A percentile compares a stretch with the other conserved stretches of the same genome.
Evolutionary conservation across 345 rosid species (phyloP).

Genomic region (Lepidium aucheri): DNA sequence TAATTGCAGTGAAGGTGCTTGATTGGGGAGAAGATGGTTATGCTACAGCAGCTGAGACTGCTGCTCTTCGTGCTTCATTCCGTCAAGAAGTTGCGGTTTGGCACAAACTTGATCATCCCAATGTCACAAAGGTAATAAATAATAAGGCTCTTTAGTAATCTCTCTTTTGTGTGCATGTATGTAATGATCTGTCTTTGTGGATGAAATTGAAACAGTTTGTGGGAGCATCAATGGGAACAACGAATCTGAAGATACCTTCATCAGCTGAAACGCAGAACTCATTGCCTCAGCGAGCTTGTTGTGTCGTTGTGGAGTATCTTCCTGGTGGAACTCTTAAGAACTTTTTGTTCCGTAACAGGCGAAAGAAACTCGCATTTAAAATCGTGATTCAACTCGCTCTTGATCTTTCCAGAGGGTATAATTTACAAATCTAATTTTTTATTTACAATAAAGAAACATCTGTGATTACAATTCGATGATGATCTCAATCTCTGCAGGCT

Average conservation of each 20-base stretch:
- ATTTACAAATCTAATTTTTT: conserved; percentile 10
- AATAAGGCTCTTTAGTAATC: not conserved
- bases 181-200: not conserved
- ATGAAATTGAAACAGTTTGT: conserved; percentile 42
- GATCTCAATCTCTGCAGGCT: conserved; percentile 41
- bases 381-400: conserved; percentile 81
- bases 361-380: conserved; percentile 76
- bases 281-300: conserved; percentile 74
- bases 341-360: conserved; percentile 69
- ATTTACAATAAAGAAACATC: not conserved
- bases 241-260: conserved; percentile 78
- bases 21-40: conserved; percentile 94
- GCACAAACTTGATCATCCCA: conserved; percentile 93
- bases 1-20: conserved; percentile 63
- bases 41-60: conserved; percentile 65
- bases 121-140: conserved; percentile 68
- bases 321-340: conserved; percentile 89
- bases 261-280: conserved; percentile 32
- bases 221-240: conserved; percentile 97
- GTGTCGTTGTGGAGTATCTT: conserved; percentile 89
- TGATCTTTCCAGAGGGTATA: conserved; percentile 86
- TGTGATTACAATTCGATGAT: not conserved
- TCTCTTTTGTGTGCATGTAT: not conserved
- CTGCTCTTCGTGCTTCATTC: conserved; percentile 80
- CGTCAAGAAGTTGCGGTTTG: conserved; percentile 96